Base-by-base conservation (phyloP, 768 basidiomycete species). In the Porphyrellus cyaneotinctus region DNA sequence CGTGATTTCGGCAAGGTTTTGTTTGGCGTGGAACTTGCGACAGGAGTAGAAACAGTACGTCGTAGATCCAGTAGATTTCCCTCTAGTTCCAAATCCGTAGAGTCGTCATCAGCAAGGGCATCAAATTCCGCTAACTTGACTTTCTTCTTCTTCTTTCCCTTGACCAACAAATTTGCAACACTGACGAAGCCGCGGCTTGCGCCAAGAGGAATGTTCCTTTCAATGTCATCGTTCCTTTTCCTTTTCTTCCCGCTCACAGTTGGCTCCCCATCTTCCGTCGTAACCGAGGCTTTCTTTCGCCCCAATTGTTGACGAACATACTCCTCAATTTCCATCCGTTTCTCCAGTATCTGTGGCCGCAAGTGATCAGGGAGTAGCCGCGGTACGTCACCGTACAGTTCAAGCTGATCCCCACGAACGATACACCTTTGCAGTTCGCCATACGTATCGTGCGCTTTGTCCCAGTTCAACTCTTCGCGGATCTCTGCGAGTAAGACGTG, bases 351-450 rank as follows among this genome's bases (percentile, higher is more conserved):
- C 54, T 82, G 75, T 0, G 94, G 94, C 39, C 86, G 84, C 57
- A 86, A 70, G 56, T 89, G 78, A 33, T 79, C 81, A 0, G 95
- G 94, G 4, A 98, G 73, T 12, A 99, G 74, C 0, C 92, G 87
- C 52, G 85, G 82, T 46, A 95, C 90, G 66, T 99, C 97, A n/a
- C 78, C 84, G 62, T 93, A 99, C 11, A 98, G 78, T 67, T 98
- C 94, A 30, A 97, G 82, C 56, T 87, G 79, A 49, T 89, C 85
- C 23, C 93, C 93, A 49, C 85, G 83, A 44, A 85, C 79, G 65
- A 99, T 97, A 37, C 85, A 79, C 60, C 82, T 85, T 66, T 98
- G 95, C 3, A 98, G 90, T 60, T 91, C 85, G 56, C 84, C 81
- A 71, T 99, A 95, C 2, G 82, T 83, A 37, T 80, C 83, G 61